These are phyloP conservation scores for Candida namnaoensis DNA, from an alignment of 805 yeast species.

Conservation along the genomic window DNA sequence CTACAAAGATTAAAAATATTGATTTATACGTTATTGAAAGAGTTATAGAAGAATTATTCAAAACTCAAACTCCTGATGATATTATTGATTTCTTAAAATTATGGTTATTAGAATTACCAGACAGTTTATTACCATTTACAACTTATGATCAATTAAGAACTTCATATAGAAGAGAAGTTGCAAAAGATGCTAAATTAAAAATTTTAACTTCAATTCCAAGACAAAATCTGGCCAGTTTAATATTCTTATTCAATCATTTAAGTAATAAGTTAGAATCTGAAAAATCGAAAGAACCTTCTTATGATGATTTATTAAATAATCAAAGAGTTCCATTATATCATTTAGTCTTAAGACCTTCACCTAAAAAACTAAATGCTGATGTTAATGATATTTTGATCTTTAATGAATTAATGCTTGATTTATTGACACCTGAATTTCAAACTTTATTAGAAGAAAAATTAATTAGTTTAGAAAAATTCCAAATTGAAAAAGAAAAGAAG, in stretches of 20 bases:
- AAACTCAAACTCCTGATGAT: slow-evolving; percentile 4
- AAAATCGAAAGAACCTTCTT: not conserved
- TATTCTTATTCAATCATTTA: slow-evolving; percentile 12
- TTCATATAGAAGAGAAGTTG: slow-evolving; percentile 4
- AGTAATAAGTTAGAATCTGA: not conserved
- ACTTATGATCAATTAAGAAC: slow-evolving; percentile 16
- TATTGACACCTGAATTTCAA: slow-evolving; percentile 6
- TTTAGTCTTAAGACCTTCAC: slow-evolving; percentile 15
- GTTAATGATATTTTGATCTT: slow-evolving; percentile 5
- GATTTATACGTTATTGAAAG: not conserved
- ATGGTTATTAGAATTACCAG: slow-evolving; percentile 53
- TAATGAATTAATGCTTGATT: slow-evolving; percentile 5
- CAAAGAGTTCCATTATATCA: slow-evolving; percentile 16
- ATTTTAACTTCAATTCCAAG: slow-evolving; percentile 19
- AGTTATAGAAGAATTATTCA: slow-evolving; percentile 3
- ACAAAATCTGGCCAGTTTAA: slow-evolving; percentile 18
- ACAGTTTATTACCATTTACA: slow-evolving; percentile 38
- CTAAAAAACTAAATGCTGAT: slow-evolving; percentile 4
- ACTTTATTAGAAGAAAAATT: slow-evolving; percentile 6
- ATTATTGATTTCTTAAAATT: slow-evolving; percentile 36
- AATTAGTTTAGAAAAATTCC: slow-evolving; percentile 7
- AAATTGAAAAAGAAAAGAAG: slow-evolving; percentile 6
- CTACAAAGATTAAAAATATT: slow-evolving; percentile 2
- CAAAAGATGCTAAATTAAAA: slow-evolving; percentile 4
- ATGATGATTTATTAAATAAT: slow-evolving; percentile 1